Conservation (phyloP, 176 grass and related monocot genomes). For the Carex myosuroides region DNA sequence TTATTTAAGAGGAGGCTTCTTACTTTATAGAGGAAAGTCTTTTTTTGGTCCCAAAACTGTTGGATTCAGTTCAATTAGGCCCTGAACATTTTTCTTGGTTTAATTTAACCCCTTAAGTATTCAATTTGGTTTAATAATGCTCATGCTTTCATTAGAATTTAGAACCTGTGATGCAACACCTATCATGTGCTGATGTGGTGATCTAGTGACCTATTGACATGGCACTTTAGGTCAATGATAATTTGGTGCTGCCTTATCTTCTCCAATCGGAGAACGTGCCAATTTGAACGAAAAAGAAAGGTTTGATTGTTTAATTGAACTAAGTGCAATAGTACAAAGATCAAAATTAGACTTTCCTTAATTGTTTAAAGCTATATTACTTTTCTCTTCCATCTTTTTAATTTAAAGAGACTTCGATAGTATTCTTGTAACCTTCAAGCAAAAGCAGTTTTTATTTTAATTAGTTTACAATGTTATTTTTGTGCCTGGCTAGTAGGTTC, state of each 20-base stretch:
- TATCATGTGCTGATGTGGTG: neutral
- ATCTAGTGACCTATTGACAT: neutral
- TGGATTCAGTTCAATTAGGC: neutral
- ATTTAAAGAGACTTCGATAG: neutral
- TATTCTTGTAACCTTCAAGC: neutral
- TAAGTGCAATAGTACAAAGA: neutral
- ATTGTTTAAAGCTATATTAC: neutral
- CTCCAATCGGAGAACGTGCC: neutral
- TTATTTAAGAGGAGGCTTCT: neutral
- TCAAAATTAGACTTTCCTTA: neutral
- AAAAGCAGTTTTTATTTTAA: neutral
- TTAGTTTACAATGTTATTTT: neutral
- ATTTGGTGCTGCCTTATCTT: neutral
- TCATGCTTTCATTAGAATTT: neutral
- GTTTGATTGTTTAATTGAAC: neutral
- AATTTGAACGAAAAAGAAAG: neutral
- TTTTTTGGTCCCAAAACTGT: neutral
- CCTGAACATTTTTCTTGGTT: neutral
- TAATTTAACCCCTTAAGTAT: neutral
- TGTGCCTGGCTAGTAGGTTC: slow-evolving; percentile 36
- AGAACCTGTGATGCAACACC: neutral
- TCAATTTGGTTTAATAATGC: neutral
- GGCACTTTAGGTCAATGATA: neutral
- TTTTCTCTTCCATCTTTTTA: neutral
- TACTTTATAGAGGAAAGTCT: neutral